Evolutionary conservation across 768 basidiomycete genomes (phyloP).

Genomic region (Lactarius psammicola): DNA sequence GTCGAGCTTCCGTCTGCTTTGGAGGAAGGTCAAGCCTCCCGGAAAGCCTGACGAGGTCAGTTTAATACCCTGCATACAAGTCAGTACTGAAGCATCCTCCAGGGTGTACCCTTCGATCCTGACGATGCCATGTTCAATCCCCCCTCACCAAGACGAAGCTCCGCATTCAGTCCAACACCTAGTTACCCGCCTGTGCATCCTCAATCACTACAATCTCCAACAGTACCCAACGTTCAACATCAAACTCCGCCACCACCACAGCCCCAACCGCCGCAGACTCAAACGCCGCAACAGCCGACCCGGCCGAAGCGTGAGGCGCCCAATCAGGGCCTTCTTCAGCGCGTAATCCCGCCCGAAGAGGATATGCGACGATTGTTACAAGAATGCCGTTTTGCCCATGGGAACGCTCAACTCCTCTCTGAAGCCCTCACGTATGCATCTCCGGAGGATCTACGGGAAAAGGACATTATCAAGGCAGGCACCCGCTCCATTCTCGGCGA

Average conservation of each 20-base stretch:
- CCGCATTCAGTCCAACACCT: constrained; percentile 33
- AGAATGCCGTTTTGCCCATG: constrained; percentile 80
- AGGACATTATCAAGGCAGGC: constrained; percentile 65
- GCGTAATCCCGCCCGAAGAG: constrained; percentile 72
- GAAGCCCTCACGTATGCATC: constrained; percentile 68
- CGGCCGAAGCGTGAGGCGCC: constrained; percentile 31
- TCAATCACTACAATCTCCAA: constrained; percentile 11
- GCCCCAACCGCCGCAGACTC: constrained; percentile 10
- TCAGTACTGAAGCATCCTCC: neutral
- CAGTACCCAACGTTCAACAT: constrained; percentile 1
- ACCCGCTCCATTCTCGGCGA: constrained; percentile 1
- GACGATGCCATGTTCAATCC: constrained; percentile 82
- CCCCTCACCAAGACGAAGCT: constrained; percentile 44
- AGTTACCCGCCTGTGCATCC: constrained; percentile 21
- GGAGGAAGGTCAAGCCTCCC: constrained; percentile 75
- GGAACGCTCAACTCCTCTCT: constrained; percentile 73
- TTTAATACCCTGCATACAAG: no score
- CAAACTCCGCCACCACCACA: constrained; percentile 14
- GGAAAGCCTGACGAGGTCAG: constrained; percentile 79
- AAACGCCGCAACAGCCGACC: constrained; percentile 2
- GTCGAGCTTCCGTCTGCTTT: constrained; percentile 62
- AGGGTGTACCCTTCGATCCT: constrained; percentile 76
- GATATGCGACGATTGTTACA: constrained; percentile 80
- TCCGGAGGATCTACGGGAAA: constrained; percentile 63
- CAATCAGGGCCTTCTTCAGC: constrained; percentile 32